Conservation (phyloP, 768 basidiomycete species). For the Mycena belliarum region DNA sequence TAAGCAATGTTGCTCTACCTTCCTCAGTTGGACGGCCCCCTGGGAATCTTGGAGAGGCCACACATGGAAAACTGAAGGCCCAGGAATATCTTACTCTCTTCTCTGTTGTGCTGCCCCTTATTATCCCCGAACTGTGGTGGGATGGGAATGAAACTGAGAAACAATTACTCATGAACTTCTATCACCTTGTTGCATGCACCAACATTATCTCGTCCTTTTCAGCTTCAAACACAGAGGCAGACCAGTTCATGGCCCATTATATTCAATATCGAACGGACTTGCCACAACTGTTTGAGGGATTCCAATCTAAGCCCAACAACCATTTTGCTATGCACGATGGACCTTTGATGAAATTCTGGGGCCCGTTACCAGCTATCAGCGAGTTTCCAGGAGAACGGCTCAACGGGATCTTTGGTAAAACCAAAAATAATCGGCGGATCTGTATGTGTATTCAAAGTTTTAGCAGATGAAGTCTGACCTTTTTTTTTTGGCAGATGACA, state of each 20-base stretch:
- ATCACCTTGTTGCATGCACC: slow-evolving; percentile 13
- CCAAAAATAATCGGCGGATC: slow-evolving; percentile 8
- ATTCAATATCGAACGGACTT: not conserved
- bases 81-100: slow-evolving; percentile 15
- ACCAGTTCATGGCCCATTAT: not conserved
- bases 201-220: slow-evolving; percentile 15
- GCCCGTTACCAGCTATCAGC: slow-evolving; percentile 8
- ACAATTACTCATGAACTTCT: slow-evolving; percentile 1
- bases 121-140: slow-evolving; percentile 12
- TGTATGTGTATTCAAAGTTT: not conserved
- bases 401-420: slow-evolving; percentile 16
- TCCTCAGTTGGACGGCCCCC: slow-evolving; percentile 20
- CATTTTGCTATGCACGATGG: slow-evolving; percentile 12
- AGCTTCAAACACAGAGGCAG: slow-evolving; percentile 5
- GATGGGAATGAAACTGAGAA: not conserved
- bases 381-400: slow-evolving; percentile 20
- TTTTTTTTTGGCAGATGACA: not conserved
- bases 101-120: slow-evolving; percentile 8
- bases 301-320: not conserved
- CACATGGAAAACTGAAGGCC: slow-evolving; percentile 24
- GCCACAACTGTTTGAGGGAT: not conserved
- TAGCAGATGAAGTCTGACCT: not conserved
- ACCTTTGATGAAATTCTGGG: slow-evolving; percentile 16
- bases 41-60: slow-evolving; percentile 21
- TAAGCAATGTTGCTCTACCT: slow-evolving; percentile 11